A percentile compares a stretch with the other conserved stretches of the same genome.
Evolutionary conservation across 106 monocot genomes (phyloP).

Genomic region (Dendrobium huoshanense): DNA sequence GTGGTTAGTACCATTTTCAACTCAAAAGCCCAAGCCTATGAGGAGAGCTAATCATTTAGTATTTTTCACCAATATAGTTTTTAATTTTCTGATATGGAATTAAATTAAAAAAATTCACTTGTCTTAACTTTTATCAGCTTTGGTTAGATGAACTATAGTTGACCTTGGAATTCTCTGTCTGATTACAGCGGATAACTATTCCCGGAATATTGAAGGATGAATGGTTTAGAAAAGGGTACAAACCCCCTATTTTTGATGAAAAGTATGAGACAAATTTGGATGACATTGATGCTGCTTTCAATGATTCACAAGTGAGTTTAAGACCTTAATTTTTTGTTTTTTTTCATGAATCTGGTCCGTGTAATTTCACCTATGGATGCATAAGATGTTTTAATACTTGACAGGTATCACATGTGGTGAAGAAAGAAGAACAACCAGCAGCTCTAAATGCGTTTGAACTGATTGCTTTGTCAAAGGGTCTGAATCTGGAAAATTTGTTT

Average conservation of each 20-base stretch:
- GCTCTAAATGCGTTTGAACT: constrained; percentile 91
- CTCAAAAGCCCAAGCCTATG: background rate
- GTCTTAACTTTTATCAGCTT: background rate
- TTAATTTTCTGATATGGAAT: background rate
- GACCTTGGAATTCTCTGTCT: constrained; percentile 3
- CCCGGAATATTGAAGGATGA: constrained; percentile 71
- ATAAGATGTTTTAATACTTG: background rate
- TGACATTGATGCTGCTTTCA: constrained; percentile 76
- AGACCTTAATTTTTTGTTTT: background rate
- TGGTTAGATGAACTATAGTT: background rate
- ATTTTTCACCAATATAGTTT: background rate
- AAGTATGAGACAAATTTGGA: constrained; percentile 57
- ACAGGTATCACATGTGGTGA: constrained; percentile 55
- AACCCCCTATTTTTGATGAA: constrained; percentile 70
- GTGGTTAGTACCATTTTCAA: background rate
- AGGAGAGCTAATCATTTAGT: background rate
- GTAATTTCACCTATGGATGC: background rate
- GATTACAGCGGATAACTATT: constrained; percentile 69
- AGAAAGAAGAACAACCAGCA: constrained; percentile 55
- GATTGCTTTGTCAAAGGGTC: constrained; percentile 77
- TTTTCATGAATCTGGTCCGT: background rate
- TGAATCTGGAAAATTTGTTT: constrained; percentile 83
- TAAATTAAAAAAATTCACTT: background rate
- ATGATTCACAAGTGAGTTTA: constrained; percentile 60
- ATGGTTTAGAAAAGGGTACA: constrained; percentile 95